These are phyloP conservation scores for Aspergillus puulaauensis DNA, from an alignment of 2,329 filamentous ascomycete species.

Conservation along the genomic window DNA sequence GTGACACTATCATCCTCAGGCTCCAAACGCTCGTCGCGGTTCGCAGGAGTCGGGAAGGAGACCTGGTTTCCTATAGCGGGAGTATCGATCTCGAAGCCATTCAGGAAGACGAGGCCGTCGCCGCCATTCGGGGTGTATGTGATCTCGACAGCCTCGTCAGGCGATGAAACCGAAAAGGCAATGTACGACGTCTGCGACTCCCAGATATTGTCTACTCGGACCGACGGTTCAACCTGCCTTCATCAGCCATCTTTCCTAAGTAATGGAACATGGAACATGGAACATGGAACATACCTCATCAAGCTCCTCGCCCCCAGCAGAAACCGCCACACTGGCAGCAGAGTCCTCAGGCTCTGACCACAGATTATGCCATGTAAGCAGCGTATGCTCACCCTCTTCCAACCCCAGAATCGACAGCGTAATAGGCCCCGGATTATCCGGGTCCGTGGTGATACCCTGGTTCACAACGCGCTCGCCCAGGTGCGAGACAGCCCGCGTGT, in stretches of 20 bases:
- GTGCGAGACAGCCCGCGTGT: conserved; percentile 9
- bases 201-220: conserved; percentile 11
- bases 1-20: background rate
- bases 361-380: conserved; percentile 12
- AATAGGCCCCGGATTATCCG: conserved; percentile 5
- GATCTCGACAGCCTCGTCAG: conserved; percentile 1
- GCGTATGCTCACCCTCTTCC: conserved; percentile 5
- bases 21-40: conserved; percentile 6
- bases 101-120: conserved; percentile 4
- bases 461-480: conserved; percentile 13
- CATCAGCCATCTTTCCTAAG: background rate
- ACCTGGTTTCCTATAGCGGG: conserved; percentile 5
- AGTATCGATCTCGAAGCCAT: conserved; percentile 13
- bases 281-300: conserved; percentile 1
- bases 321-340: background rate
- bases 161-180: conserved; percentile 1
- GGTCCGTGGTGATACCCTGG: conserved; percentile 2
- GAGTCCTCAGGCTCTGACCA: conserved; percentile 3
- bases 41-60: conserved; percentile 6
- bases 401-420: conserved; percentile 1
- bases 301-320: background rate
- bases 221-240: background rate
- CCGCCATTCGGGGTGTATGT: conserved; percentile 2
- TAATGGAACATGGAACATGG: background rate
- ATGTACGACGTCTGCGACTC: conserved; percentile 9